These are phyloP conservation scores for Centella asiatica DNA, from an alignment of 129 eudicot genomes.

Conservation along the genomic window DNA sequence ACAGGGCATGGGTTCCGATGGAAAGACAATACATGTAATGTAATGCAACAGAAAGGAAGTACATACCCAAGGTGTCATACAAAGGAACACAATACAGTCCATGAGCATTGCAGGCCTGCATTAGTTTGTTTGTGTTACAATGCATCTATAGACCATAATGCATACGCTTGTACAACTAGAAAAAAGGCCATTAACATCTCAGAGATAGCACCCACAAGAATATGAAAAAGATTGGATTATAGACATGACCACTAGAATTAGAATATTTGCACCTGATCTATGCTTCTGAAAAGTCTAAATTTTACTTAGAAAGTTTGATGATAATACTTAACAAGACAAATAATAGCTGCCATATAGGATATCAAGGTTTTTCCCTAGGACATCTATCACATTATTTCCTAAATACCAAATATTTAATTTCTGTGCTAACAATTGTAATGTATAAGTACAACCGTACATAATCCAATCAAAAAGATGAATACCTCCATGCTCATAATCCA, in stretches of 20 bases:
- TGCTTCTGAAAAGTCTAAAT: too few species aligned
- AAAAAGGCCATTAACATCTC: neutral
- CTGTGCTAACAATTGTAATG: neutral
- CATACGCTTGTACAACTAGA: neutral
- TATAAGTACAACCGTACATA: neutral
- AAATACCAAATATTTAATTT: neutral
- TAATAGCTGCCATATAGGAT: neutral
- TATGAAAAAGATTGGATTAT: neutral
- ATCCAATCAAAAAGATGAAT: neutral
- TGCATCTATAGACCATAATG: conserved; percentile 12
- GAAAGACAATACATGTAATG: conserved; percentile 1
- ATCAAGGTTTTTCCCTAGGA: neutral
- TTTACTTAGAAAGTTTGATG: too few species aligned
- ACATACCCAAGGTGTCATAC: conserved; percentile 82
- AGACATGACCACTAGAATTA: neutral
- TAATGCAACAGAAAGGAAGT: neutral
- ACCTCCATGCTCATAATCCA: conserved; percentile 99
- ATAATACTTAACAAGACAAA: too few species aligned
- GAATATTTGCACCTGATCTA: too few species aligned
- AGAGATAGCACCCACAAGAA: neutral
- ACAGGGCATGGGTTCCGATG: neutral
- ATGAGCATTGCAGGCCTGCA: conserved; percentile 99
- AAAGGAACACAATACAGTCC: conserved; percentile 81
- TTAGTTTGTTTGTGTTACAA: conserved; percentile 18
- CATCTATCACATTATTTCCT: neutral